Evolutionary conservation across 2,329 filamentous ascomycete genomes (phyloP).

Genomic region (Sporothrix pseudoabietina): DNA sequence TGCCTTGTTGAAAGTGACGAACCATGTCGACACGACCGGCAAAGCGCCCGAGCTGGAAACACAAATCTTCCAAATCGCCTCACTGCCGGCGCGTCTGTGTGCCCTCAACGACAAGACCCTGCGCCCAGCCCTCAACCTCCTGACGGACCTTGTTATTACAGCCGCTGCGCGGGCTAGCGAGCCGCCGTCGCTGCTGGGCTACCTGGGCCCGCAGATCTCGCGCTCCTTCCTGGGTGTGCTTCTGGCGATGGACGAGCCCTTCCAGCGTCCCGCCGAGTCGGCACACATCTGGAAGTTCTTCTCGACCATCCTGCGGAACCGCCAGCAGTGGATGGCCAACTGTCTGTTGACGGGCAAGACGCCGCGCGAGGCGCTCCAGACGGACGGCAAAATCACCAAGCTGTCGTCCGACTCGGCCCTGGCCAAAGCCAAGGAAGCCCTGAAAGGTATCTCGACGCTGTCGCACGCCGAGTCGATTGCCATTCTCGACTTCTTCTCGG

Average conservation of each 20-base stretch:
- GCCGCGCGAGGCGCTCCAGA: conserved; percentile 71
- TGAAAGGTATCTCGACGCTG: conserved; percentile 66
- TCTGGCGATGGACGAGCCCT: conserved; percentile 73
- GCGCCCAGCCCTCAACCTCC: conserved; percentile 65
- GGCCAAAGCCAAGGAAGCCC: conserved; percentile 68
- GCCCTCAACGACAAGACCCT: conserved; percentile 67
- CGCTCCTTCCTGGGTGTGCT: conserved; percentile 81
- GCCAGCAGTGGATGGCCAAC: conserved; percentile 95
- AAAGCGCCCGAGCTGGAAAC: conserved; percentile 69
- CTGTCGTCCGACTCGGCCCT: conserved; percentile 66
- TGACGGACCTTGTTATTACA: conserved; percentile 73
- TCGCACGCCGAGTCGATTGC: conserved; percentile 68
- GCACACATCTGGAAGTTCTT: conserved; percentile 81
- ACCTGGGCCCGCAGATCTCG: conserved; percentile 78
- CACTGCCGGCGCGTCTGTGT: conserved; percentile 75
- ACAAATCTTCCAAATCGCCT: conserved; percentile 78
- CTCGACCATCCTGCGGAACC: conserved; percentile 80
- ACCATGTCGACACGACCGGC: conserved; percentile 63
- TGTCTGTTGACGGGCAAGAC: conserved; percentile 87
- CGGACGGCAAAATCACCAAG: conserved; percentile 53
- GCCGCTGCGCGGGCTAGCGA: conserved; percentile 65
- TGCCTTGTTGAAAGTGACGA: conserved; percentile 69
- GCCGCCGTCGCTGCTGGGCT: conserved; percentile 89
- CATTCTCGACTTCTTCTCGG: conserved; percentile 82
- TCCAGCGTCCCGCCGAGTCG: conserved; percentile 65